These are phyloP conservation scores for Claviceps capensis DNA, from an alignment of 2,329 filamentous ascomycete genomes.

Conservation along the genomic window DNA sequence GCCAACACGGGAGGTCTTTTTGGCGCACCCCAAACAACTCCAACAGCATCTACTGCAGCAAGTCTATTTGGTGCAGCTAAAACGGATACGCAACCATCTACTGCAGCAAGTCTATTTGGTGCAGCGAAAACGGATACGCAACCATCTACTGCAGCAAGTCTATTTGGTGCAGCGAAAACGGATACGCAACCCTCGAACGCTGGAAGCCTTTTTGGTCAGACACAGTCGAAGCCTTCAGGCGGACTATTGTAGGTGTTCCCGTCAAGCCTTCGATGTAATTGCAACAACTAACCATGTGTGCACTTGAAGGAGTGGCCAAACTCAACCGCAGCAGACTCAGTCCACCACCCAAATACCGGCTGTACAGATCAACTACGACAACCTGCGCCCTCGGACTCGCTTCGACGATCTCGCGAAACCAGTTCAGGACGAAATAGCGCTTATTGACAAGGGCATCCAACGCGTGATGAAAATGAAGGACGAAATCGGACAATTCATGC, in stretches of 20 bases:
- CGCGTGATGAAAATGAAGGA: conserved; percentile 65
- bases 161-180: conserved; percentile 16
- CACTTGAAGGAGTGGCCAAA: conserved; percentile 13
- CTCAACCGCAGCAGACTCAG: conserved; percentile 16
- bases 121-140: conserved; percentile 9
- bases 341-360: conserved; percentile 47
- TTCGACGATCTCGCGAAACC: conserved; percentile 82
- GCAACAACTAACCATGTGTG: not conserved
- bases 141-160: conserved; percentile 12
- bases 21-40: conserved; percentile 11
- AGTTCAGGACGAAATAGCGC: conserved; percentile 63
- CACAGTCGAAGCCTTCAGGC: conserved; percentile 19
- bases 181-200: conserved; percentile 9
- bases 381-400: conserved; percentile 74
- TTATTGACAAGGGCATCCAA: conserved; percentile 68
- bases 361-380: conserved; percentile 64
- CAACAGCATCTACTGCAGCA: conserved; percentile 8
- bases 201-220: conserved; percentile 19
- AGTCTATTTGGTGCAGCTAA: conserved; percentile 3
- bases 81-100: conserved; percentile 12
- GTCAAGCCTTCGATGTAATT: not conserved
- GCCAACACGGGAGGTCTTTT: conserved; percentile 17
- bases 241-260: conserved; percentile 19
- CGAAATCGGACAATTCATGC: conserved; percentile 57
- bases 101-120: conserved; percentile 18